phyloP scores from a whole-genome alignment of 1,139 yeast genomes.

The Arxiozyma telluris region DNA sequence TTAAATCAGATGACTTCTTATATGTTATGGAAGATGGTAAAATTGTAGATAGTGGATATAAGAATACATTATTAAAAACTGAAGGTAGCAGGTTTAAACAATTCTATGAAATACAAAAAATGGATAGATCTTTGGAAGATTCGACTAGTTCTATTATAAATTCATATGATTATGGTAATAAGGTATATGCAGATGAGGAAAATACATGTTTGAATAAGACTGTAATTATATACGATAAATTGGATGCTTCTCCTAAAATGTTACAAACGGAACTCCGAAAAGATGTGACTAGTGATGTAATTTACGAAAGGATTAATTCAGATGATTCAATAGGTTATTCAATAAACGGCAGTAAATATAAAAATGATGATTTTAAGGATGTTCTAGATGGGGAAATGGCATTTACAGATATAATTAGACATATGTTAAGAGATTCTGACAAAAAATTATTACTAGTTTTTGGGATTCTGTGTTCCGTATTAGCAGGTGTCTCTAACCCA shows the following conservation, averaged over 20 bases:
- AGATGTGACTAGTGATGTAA: background rate
- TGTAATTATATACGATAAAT: background rate
- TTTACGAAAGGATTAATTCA: background rate
- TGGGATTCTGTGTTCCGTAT: conserved; percentile 47
- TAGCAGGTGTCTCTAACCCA: conserved; percentile 63
- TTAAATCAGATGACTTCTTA: conserved; percentile 46
- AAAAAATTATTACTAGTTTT: conserved; percentile 34
- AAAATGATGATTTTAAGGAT: background rate
- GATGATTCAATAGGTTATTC: background rate
- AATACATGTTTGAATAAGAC: background rate
- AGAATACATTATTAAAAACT: conserved; percentile 28
- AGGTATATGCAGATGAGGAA: conserved; percentile 1
- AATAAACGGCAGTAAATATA: background rate
- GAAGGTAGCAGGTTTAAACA: conserved; percentile 4
- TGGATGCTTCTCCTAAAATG: background rate
- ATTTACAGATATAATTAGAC: conserved; percentile 32
- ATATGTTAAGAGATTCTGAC: conserved; percentile 32
- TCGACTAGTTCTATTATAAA: background rate
- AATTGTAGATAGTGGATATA: conserved; percentile 39
- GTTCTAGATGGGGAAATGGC: conserved; percentile 18
- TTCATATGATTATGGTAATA: background rate
- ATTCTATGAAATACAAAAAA: conserved; percentile 6
- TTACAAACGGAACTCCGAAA: background rate
- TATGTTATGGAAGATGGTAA: conserved; percentile 51
- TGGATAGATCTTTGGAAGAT: background rate